Base-by-base conservation (phyloP, 2,329 filamentous ascomycete genomes). In the Sporothrix brasiliensis region DNA sequence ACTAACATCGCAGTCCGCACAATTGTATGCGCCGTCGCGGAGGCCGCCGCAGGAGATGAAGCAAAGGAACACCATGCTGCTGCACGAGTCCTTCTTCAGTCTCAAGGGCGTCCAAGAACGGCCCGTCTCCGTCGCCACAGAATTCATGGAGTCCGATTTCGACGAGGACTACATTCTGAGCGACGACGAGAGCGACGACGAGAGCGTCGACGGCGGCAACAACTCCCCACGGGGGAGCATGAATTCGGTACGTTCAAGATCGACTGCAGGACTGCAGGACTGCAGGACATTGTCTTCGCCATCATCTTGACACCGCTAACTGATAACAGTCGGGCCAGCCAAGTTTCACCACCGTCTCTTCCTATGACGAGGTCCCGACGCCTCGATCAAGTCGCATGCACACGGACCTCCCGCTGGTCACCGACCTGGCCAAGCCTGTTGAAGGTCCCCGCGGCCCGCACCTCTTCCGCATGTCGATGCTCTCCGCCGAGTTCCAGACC, bases 321-420 rank as follows among this genome's bases (percentile, higher is more conserved):
- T 2, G 19, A 16, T 7, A 30, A 34, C 77, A 93, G 91, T 85
- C 87, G 73, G 86, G 85, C 75, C 87, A 91, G 76, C 88, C 88
- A 72, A 96, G 92, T 82, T 88, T 94, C 77, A 94, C 92, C 3
- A 97, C 94, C 2, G 84, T 95, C 50, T 97, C 93, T 7, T 94
- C 92, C 1, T 93, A 91, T 76, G 93, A 96, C 76, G 93, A 97
- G 78, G 86, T 89, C 3, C 88, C 88, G 41, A 97, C 94, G 34
- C 94, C 94, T 21, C 86, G 88, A 73, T 91, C 91, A 60, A 86
- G 82, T 75, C 85, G 85, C 74, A 84, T 87, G 73, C 85, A 87
- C 72, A 85, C 84, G 73, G 83, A 84, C 39, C 92, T 89, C 76
- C 84, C 88, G 67, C 85, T 90, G 74, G 85, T 88, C 58, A 81